phyloP scores from a whole-genome alignment of 768 basidiomycete genomes.

The Leccinum disarticulatum region DNA sequence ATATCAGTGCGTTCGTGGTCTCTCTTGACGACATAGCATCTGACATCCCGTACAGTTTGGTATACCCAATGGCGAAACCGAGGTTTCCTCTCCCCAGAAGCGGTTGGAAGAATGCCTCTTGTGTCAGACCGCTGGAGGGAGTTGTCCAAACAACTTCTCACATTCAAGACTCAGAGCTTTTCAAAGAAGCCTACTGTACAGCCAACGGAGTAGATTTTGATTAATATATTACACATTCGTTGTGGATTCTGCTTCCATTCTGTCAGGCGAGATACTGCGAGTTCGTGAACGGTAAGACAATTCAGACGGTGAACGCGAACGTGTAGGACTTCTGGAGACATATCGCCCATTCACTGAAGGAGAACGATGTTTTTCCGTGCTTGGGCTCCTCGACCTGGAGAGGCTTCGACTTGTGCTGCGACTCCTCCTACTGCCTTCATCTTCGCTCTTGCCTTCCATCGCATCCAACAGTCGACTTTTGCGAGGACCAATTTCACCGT shows the following conservation, averaged over 20 bases:
- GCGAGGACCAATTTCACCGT: slow-evolving; percentile 81
- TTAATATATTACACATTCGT: slow-evolving; percentile 16
- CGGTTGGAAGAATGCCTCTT: slow-evolving; percentile 58
- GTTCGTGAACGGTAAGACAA: slow-evolving; percentile 54
- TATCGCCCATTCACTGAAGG: slow-evolving; percentile 55
- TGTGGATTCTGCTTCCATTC: slow-evolving; percentile 43
- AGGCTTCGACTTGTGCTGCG: slow-evolving; percentile 33
- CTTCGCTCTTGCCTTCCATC: slow-evolving; percentile 72
- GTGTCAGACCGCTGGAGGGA: slow-evolving; percentile 70
- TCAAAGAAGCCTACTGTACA: slow-evolving; percentile 26
- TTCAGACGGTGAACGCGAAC: slow-evolving; percentile 38
- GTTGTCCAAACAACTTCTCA: slow-evolving; percentile 59
- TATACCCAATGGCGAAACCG: slow-evolving; percentile 72
- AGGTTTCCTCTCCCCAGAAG: slow-evolving; percentile 67
- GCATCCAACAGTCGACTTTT: slow-evolving; percentile 87
- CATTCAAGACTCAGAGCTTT: slow-evolving; percentile 43
- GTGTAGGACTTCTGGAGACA: slow-evolving; percentile 64
- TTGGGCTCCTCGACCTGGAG: slow-evolving; percentile 28
- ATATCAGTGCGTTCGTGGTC: slow-evolving; percentile 62
- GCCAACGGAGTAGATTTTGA: slow-evolving; percentile 19
- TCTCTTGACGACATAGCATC: slow-evolving; percentile 2
- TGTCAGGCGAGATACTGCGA: slow-evolving; percentile 57
- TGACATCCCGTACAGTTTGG: slow-evolving; percentile 54
- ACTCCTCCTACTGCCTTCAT: slow-evolving; percentile 42
- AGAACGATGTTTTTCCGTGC: slow-evolving; percentile 28